Conservation (phyloP, 2,329 filamentous ascomycete genomes). For the Talaromyces rugulosus region DNA sequence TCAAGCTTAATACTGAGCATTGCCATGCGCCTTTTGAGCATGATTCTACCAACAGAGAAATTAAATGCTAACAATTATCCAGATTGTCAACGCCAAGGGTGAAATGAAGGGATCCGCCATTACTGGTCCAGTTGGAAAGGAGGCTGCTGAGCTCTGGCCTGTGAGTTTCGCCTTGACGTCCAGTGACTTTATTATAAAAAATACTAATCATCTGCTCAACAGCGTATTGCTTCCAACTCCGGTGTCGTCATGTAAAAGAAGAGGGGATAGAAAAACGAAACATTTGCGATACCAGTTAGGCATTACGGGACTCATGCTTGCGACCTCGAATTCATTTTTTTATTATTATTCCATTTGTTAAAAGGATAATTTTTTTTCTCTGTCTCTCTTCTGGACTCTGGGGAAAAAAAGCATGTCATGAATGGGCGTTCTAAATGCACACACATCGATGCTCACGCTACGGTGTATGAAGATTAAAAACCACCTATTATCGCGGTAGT, state of each 20-base stretch:
- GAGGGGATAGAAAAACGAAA: slow-evolving; percentile 9
- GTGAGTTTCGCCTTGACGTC: slow-evolving; percentile 56
- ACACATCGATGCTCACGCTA: neutral
- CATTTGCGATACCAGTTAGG: slow-evolving; percentile 14
- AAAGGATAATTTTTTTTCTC: neutral
- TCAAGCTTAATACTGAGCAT: neutral
- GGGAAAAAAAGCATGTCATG: slow-evolving; percentile 6
- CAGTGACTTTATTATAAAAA: neutral
- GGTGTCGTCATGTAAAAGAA: slow-evolving; percentile 96
- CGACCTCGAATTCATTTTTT: slow-evolving; percentile 1
- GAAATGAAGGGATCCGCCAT: slow-evolving; percentile 99
- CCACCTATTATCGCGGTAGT: neutral
- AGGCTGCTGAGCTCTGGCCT: slow-evolving; percentile 99
- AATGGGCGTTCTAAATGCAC: slow-evolving; percentile 4
- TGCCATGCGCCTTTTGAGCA: neutral
- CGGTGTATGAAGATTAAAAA: slow-evolving; percentile 3
- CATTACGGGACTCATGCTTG: slow-evolving; percentile 11
- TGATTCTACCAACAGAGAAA: neutral
- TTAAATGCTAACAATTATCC: neutral
- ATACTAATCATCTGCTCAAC: slow-evolving; percentile 7
- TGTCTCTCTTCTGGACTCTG: neutral
- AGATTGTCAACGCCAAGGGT: slow-evolving; percentile 99
- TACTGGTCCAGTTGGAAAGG: slow-evolving; percentile 98
- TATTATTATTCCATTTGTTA: slow-evolving; percentile 3
- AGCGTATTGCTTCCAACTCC: slow-evolving; percentile 99